Evolutionary conservation across 1,139 yeast genomes (phyloP).

Genomic region (Yamadazyma atmosphaerica): DNA sequence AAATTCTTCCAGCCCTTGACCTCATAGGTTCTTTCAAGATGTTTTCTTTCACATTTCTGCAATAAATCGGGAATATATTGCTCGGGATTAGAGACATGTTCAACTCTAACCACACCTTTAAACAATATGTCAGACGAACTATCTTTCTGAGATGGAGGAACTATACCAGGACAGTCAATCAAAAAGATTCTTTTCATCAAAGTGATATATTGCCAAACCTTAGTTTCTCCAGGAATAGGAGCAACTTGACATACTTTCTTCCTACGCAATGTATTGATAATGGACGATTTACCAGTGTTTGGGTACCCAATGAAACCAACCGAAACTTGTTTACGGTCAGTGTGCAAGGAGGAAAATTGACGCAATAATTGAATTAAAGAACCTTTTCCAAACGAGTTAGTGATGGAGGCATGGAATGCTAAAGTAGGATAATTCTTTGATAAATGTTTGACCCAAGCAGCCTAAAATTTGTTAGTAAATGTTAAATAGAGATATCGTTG

Average conservation of each 20-base stretch:
- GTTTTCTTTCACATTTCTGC: slow-evolving; percentile 82
- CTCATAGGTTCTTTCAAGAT: slow-evolving; percentile 94
- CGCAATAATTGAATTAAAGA: slow-evolving; percentile 89
- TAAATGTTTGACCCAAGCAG: slow-evolving; percentile 97
- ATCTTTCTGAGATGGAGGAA: slow-evolving; percentile 90
- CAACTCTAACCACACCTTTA: slow-evolving; percentile 97
- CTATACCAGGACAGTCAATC: slow-evolving; percentile 98
- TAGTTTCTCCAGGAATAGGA: slow-evolving; percentile 98
- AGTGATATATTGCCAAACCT: slow-evolving; percentile 98
- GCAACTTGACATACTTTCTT: slow-evolving; percentile 97
- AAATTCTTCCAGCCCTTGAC: slow-evolving; percentile 80
- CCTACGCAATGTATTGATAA: slow-evolving; percentile 87
- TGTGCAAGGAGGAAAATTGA: slow-evolving; percentile 87
- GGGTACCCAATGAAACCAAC: slow-evolving; percentile 98
- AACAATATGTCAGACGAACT: slow-evolving; percentile 91
- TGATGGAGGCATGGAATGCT: slow-evolving; percentile 97
- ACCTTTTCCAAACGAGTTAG: slow-evolving; percentile 97
- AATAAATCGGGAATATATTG: slow-evolving; percentile 90
- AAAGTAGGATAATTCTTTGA: slow-evolving; percentile 91
- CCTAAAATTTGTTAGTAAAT: slow-evolving; percentile 64
- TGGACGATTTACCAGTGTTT: slow-evolving; percentile 94
- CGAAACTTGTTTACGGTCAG: slow-evolving; percentile 93
- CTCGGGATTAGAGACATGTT: slow-evolving; percentile 92
- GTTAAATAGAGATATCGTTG: background rate
- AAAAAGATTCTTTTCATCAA: slow-evolving; percentile 92